These are phyloP conservation scores for Candida tetrigidarum DNA, from an alignment of 1,139 yeast genomes.

Conservation along the genomic window DNA sequence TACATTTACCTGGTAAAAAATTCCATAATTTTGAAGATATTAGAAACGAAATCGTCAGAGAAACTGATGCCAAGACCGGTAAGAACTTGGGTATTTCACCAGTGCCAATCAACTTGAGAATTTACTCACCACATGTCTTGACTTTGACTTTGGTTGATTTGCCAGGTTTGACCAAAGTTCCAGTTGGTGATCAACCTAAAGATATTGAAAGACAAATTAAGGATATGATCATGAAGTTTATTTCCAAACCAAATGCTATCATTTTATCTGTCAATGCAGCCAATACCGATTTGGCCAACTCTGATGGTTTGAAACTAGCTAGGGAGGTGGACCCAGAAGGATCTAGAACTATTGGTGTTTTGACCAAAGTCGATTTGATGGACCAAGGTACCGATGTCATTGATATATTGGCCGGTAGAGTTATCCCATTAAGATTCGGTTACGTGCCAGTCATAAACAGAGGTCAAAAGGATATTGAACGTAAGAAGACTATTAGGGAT, in stretches of 20 bases:
- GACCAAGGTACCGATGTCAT: constrained; percentile 99
- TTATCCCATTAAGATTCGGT: constrained; percentile 93
- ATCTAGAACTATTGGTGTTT: constrained; percentile 92
- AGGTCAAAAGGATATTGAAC: constrained; percentile 95
- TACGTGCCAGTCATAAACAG: constrained; percentile 97
- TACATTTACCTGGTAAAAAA: constrained; percentile 89
- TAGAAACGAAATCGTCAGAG: constrained; percentile 87
- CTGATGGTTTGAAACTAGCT: constrained; percentile 95
- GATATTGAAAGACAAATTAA: constrained; percentile 95
- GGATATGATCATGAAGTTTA: constrained; percentile 93
- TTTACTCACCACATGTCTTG: constrained; percentile 94
- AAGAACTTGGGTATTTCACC: constrained; percentile 91
- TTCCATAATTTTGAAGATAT: constrained; percentile 90
- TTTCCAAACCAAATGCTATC: constrained; percentile 95
- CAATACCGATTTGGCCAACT: constrained; percentile 95
- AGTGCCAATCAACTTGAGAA: constrained; percentile 89
- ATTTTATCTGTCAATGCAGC: constrained; percentile 96
- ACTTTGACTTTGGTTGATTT: constrained; percentile 95
- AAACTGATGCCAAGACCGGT: constrained; percentile 95
- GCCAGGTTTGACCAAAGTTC: constrained; percentile 98
- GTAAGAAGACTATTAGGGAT: constrained; percentile 82
- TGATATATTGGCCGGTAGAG: constrained; percentile 94
- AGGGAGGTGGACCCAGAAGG: constrained; percentile 99
- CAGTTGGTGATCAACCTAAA: constrained; percentile 99
- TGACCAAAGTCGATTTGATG: constrained; percentile 97